Evolutionary conservation across 768 basidiomycete species (phyloP).

Genomic region (Boletellus sp.): DNA sequence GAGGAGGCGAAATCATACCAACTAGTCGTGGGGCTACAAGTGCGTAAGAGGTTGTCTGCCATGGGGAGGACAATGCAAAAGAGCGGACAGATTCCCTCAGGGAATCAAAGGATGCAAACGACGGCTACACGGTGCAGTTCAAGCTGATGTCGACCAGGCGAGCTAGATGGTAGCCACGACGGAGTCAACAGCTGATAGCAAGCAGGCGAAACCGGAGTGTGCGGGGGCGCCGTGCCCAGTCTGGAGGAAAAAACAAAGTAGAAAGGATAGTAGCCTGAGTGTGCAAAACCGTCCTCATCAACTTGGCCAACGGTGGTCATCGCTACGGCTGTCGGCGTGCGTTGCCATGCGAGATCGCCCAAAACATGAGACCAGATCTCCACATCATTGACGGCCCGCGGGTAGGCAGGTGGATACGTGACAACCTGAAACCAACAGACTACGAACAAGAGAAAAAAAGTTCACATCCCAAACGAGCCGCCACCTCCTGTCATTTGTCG

Average conservation of each 20-base stretch:
- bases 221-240: neutral
- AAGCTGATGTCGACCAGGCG: too few species aligned
- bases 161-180: too few species aligned
- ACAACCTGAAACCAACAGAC: slow-evolving; percentile 1
- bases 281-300: too few species aligned
- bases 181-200: neutral
- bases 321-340: neutral
- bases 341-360: slow-evolving; percentile 10
- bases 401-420: slow-evolving; percentile 14
- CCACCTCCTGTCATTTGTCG: slow-evolving; percentile 70
- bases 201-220: slow-evolving; percentile 1
- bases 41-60: slow-evolving; percentile 12
- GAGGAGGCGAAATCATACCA: slow-evolving; percentile 26
- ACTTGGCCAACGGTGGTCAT: neutral
- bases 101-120: neutral
- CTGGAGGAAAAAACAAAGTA: neutral
- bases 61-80: slow-evolving; percentile 18
- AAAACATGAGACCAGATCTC: slow-evolving; percentile 5
- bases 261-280: neutral
- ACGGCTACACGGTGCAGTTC: too few species aligned
- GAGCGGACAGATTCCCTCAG: slow-evolving; percentile 12
- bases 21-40: slow-evolving; percentile 11
- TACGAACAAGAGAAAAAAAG: neutral
- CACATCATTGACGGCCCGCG: neutral
- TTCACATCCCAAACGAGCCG: slow-evolving; percentile 23